Evolutionary conservation across 768 basidiomycete genomes (phyloP).

Genomic region (Serpula lacrymans): DNA sequence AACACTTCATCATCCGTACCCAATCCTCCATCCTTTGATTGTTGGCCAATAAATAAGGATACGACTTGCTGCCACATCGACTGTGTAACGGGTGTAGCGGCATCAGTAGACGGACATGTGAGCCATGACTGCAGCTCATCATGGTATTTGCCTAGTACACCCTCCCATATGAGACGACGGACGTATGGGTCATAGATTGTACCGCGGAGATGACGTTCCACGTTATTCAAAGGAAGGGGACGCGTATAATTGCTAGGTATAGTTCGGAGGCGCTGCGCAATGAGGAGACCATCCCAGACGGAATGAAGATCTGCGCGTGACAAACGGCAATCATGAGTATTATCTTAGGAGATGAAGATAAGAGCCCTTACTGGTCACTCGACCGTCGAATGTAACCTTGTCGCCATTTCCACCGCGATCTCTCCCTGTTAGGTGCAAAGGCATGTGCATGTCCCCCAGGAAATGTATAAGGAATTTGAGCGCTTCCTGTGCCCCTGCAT

Average conservation of each 20-base stretch:
- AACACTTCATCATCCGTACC: conserved; percentile 52
- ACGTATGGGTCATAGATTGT: conserved; percentile 87
- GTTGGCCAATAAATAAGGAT: conserved; percentile 8
- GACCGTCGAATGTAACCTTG: conserved; percentile 70
- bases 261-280: conserved; percentile 77
- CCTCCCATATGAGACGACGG: conserved; percentile 85
- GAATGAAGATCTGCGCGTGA: conserved; percentile 74
- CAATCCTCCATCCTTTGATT: conserved; percentile 23
- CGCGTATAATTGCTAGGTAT: conserved; percentile 72
- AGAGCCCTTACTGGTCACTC: conserved; percentile 58
- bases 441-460: conserved; percentile 90
- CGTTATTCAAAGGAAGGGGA: conserved; percentile 63
- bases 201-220: conserved; percentile 67
- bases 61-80: conserved; percentile 30
- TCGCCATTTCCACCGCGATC: conserved; percentile 85
- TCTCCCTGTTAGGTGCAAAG: conserved; percentile 85
- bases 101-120: conserved; percentile 45
- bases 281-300: conserved; percentile 81
- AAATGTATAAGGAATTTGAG: conserved; percentile 94
- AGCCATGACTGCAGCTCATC: conserved; percentile 64
- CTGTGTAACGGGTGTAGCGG: conserved; percentile 6
- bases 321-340: too few relatives aligned
- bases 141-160: conserved; percentile 66
- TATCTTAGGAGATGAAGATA: neutral
- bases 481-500: conserved; percentile 62